Base-by-base conservation (phyloP, 805 yeast species). In the Kuraishia hungarica region DNA sequence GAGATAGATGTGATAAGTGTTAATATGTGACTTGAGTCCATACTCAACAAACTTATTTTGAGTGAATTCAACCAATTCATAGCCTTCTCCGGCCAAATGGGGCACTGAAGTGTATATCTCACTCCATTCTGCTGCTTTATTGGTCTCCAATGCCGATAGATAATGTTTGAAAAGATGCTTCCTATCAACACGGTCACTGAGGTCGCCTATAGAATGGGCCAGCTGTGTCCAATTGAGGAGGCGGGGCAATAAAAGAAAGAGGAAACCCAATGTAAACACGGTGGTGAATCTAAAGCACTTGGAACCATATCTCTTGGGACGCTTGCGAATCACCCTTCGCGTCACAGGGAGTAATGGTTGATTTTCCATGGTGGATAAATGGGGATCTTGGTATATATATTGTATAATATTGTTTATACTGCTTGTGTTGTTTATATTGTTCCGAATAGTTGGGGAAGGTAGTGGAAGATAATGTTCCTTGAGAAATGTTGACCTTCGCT, bases 1-100 rank as follows among this genome's bases (percentile, higher is more conserved):
- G 56, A 86, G 69, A 60, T 77, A 84, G n/a, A 83, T 77, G 54
- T 85, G 81, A 61, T 81, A 86, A 7, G 79, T 68, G 59, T 81
- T 89, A 53, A 84, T 71, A 26, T 67, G 69, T 6, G 83, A 66
- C 39, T 72, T 67, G 56, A 85, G 68, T 1, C 93, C 93, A 61
- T 73, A 86, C 59, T 82, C 85, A 52, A 71, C 75, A 60, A 84
- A 82, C 67, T 81, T 79, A n/a, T 69, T 71, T 23, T 72, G 71
- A 1, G 93, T 85, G 79, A 83, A 87, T 55, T 84, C 72, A 23
- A 77, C 84, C 55, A 80, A 65, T 39, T 66, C 76, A 39, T 67
- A 60, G 58, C 76, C 77, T 13, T 79, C 73, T 2, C 86, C 86
- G 2, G 88, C 86, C 56, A 84, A 67, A 62, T 84, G 89, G 1